Evolutionary conservation across 768 basidiomycete genomes (phyloP).

Genomic region (Leccinellum rugosiceps): DNA sequence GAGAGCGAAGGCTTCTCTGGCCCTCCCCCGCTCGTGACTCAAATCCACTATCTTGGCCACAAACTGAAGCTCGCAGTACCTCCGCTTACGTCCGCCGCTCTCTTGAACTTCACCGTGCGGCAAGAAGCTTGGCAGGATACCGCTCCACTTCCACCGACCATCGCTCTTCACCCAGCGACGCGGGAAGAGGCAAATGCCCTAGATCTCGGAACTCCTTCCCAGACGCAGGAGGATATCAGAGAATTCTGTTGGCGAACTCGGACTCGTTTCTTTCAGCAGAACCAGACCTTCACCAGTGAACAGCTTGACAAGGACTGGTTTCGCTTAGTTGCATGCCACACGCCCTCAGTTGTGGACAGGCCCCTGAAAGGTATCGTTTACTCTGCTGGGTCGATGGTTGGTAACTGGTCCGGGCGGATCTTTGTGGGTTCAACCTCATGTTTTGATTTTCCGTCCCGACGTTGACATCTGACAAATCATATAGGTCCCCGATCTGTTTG

Average conservation of each 20-base stretch:
- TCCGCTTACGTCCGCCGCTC: conserved; percentile 38
- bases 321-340: conserved; percentile 42
- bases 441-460: conserved; percentile 5
- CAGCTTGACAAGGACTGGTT: conserved; percentile 48
- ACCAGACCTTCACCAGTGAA: conserved; percentile 21
- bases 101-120: conserved; percentile 36
- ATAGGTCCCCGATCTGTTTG: conserved; percentile 24
- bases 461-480: conserved; percentile 21
- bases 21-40: conserved; percentile 30
- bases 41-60: conserved; percentile 40
- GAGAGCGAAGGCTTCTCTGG: conserved; percentile 28
- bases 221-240: conserved; percentile 37
- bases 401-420: conserved; percentile 47
- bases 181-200: conserved; percentile 33
- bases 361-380: conserved; percentile 42
- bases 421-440: conserved; percentile 34
- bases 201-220: conserved; percentile 30
- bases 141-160: conserved; percentile 20
- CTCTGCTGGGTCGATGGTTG: conserved; percentile 41
- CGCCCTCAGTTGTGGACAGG: conserved; percentile 34
- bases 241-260: conserved; percentile 39
- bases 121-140: conserved; percentile 36
- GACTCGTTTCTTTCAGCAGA: conserved; percentile 27
- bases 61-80: conserved; percentile 41
- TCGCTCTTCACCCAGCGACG: conserved; percentile 32